Conservation (phyloP, 2,329 filamentous ascomycete species). For the Pseudocercospora musae region DNA sequence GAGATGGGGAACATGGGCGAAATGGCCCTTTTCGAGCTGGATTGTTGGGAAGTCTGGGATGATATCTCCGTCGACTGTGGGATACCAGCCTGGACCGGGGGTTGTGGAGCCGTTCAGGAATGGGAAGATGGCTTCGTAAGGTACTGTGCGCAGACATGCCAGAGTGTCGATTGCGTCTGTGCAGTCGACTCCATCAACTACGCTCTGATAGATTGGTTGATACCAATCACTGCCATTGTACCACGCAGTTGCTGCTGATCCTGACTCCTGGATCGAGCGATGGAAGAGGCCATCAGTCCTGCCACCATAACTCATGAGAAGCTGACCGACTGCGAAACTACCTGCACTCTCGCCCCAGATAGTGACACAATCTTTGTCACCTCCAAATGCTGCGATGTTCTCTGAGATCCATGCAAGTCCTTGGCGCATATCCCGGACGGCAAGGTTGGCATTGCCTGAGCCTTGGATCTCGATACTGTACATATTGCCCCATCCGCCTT, state of each 20-base stretch:
- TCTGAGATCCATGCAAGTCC: constrained; percentile 45
- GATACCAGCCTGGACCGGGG: constrained; percentile 36
- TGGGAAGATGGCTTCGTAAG: constrained; percentile 25
- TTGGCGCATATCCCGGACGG: constrained; percentile 44
- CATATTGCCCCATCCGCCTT: constrained; percentile 68
- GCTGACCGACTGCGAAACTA: constrained; percentile 43
- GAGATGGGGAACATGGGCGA: constrained; percentile 59
- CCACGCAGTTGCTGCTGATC: constrained; percentile 20
- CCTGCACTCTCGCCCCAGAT: constrained; percentile 37
- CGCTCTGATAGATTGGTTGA: constrained; percentile 61
- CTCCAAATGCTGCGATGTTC: constrained; percentile 35
- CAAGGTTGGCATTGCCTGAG: constrained; percentile 51
- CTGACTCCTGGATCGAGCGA: constrained; percentile 46
- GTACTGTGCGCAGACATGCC: constrained; percentile 60
- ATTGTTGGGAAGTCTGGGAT: constrained; percentile 51
- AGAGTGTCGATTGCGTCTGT: constrained; percentile 20
- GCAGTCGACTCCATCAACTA: constrained; percentile 44
- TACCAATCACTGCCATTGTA: constrained; percentile 25
- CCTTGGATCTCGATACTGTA: constrained; percentile 54
- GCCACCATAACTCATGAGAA: constrained; percentile 46
- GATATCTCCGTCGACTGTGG: constrained; percentile 55
- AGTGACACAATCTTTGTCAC: constrained; percentile 17
- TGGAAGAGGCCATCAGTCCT: constrained; percentile 49
- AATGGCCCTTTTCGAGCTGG: constrained; percentile 57
- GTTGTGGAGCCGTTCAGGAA: constrained; percentile 26